Evolutionary conservation across 129 eudicot genomes (phyloP), one percentile per base, ranked within the genome.

Genomic region (Silybum marianum): DNA sequence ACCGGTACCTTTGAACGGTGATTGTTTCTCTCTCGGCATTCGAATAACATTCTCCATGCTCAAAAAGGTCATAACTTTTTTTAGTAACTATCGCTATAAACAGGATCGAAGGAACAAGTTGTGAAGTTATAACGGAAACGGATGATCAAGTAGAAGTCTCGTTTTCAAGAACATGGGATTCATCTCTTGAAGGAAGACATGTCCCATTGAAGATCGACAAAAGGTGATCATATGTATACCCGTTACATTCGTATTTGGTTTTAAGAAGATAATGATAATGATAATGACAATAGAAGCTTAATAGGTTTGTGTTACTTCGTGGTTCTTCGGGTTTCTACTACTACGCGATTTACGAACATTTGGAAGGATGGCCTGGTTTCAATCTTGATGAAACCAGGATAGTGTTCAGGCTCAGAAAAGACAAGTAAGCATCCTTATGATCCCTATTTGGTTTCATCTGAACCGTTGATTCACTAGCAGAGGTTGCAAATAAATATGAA

Each of bases 291-390:
- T 40, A 40, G 2, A 40, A 71, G 0, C 25, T 34, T 74, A 77
- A 32, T 65, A 95, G 99, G 95, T 95, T 82, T 80, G 90, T 93
- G 13, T 40, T 95, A 86, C 95, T 92, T 70, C 91, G 90, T n/a
- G 97, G 78, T 39, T 77, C 74, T 73, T 85, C 99, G 68, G 99
- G 99, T n/a, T 90, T 95, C 82, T 93, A 92, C 85, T 89, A 97
- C 3, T 95, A 95, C 34, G 97, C 90, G 69, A 91, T 92, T 48
- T 95, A 83, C 32, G 88, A 95, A 30, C 99, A 90, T 84, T 65
- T 82, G 69, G 83, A 90, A 73, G 93, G 84, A 70, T 88, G 84
- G 88, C 99, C 99, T 48, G 95, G 88, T 83, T 93, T 95, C 83
- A 85, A 87, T 84, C 91, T 95, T 22, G 83, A 89, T 34, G 88